A percentile compares a stretch with the other conserved stretches of the same genome.
These are phyloP conservation scores for Globisporangium parvum DNA, from an alignment of 352 stramenopile species.

Conservation along the genomic window DNA sequence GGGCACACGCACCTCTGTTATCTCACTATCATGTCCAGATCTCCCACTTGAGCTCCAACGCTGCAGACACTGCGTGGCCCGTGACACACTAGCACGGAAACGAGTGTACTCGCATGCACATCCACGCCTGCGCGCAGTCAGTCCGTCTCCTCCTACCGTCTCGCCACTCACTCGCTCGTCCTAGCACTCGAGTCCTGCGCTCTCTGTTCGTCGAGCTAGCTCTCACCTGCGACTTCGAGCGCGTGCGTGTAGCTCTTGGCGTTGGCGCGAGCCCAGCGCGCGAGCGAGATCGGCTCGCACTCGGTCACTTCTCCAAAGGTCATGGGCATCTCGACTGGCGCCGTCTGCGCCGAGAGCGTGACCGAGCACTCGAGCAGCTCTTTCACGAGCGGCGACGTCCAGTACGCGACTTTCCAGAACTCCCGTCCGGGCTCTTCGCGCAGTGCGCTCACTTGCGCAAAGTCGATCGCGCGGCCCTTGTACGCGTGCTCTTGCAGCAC, in stretches of 20 bases:
- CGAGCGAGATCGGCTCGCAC: constrained; percentile 35
- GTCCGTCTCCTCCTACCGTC: too few relatives aligned
- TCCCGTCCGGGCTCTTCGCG: constrained; percentile 27
- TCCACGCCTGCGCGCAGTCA: too few relatives aligned
- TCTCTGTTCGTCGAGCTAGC: constrained; percentile 1
- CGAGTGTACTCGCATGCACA: too few relatives aligned
- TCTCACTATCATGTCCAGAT: too few relatives aligned
- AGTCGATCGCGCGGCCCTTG: constrained; percentile 27
- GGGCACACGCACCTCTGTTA: too few relatives aligned
- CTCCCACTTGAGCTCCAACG: too few relatives aligned
- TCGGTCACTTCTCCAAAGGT: constrained; percentile 59
- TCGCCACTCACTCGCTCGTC: too few relatives aligned
- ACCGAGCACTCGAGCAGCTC: constrained; percentile 45
- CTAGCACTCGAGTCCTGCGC: too few relatives aligned
- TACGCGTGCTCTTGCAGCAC: constrained; percentile 30
- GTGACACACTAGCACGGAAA: too few relatives aligned
- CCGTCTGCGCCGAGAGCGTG: constrained; percentile 22
- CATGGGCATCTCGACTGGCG: constrained; percentile 30
- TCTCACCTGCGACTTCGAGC: constrained; percentile 11
- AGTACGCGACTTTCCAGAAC: constrained; percentile 58
- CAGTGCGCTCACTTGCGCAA: constrained; percentile 39
- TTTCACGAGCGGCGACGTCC: constrained; percentile 34
- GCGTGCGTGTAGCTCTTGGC: constrained; percentile 41
- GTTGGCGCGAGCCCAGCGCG: constrained; percentile 43
- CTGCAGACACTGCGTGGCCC: too few relatives aligned